These are phyloP conservation scores for Arthrinium phaeospermum DNA, from an alignment of 2,329 filamentous ascomycete genomes.

Conservation along the genomic window DNA sequence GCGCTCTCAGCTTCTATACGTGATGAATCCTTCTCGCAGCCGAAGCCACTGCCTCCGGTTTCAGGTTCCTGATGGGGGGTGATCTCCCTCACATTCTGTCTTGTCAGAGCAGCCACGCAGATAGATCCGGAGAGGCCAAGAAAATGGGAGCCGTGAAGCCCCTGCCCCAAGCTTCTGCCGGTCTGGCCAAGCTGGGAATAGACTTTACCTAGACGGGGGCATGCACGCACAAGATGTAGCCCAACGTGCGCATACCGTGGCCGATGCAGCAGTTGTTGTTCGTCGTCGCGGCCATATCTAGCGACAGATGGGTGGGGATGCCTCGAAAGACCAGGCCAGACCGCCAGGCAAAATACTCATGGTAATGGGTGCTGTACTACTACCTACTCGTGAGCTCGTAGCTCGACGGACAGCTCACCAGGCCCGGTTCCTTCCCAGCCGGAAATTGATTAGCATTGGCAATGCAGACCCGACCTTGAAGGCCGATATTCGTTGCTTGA, in stretches of 20 bases:
- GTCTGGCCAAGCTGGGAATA: conserved; percentile 9
- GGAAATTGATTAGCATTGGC: background rate
- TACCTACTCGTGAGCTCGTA: background rate
- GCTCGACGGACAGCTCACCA: background rate
- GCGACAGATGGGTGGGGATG: conserved; percentile 8
- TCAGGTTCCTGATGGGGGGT: background rate
- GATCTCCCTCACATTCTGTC: background rate
- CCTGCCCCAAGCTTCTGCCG: conserved; percentile 8
- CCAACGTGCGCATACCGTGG: conserved; percentile 7
- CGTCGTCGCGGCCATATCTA: background rate
- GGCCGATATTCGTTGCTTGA: conserved; percentile 5
- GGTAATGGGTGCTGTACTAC: background rate
- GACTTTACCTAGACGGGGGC: background rate
- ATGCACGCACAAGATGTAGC: conserved; percentile 8
- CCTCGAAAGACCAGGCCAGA: background rate
- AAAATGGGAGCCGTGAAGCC: background rate
- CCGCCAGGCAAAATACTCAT: background rate
- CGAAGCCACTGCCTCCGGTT: conserved; percentile 5
- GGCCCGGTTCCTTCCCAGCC: background rate
- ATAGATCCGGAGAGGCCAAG: conserved; percentile 3
- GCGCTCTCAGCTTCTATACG: background rate
- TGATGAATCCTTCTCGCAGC: background rate
- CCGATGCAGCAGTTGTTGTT: conserved; percentile 10
- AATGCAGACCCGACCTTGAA: conserved; percentile 8
- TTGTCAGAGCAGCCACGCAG: background rate